Base-by-base conservation (phyloP, 768 basidiomycete genomes). In the Boletus rubroflammeus region DNA sequence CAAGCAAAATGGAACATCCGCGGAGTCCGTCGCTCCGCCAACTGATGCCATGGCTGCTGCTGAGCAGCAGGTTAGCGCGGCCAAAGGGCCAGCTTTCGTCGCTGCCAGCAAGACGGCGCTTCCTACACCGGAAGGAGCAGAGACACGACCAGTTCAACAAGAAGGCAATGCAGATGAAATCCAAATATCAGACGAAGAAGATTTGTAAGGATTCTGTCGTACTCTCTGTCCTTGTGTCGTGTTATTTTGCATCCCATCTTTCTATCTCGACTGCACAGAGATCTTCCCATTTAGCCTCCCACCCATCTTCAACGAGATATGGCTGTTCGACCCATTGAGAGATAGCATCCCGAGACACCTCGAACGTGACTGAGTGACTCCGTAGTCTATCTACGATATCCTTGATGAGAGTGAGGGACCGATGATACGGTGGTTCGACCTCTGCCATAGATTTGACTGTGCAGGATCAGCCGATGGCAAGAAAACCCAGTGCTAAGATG, bases 21-120 rank as follows among this genome's bases (percentile, higher is more conserved):
- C 74, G 28, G 80, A 81, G 47, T 75, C 74, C 28, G 75, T 66
- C 34, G 75, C 71, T 43, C 65, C 55, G 7, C 72, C 74, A 10
- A 67, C 74, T 66, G 94, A 97, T 68, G 82, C 95, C 0, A 97
- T 98, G 95, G 90, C 91, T 5, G 85, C 86, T 32, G 87, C 84
- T 21, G 90, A 92, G 62, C 81, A 78, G 60, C 82, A 88, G 59
- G 81, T 81, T 21, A 76, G 73, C 13, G 78, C 72, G 3, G 68
- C 69, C 2, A 84, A 78, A 58, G 86, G 84, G 1, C 83, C 85
- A 3, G 79, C 84, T 35, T 96, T 95, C 64, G 90, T 94, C 51
- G 82, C 89, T 58, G 87, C 90, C 23, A 86, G 78, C 62, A 79
- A 78, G 64, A 79, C 80, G 5, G 73, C 69, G n/a, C 62, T 72